Percentiles rank a stretch among this genome's conserved stretches.
Conservation (phyloP, 345 rosid species). For the Hibiscus mutabilis region DNA sequence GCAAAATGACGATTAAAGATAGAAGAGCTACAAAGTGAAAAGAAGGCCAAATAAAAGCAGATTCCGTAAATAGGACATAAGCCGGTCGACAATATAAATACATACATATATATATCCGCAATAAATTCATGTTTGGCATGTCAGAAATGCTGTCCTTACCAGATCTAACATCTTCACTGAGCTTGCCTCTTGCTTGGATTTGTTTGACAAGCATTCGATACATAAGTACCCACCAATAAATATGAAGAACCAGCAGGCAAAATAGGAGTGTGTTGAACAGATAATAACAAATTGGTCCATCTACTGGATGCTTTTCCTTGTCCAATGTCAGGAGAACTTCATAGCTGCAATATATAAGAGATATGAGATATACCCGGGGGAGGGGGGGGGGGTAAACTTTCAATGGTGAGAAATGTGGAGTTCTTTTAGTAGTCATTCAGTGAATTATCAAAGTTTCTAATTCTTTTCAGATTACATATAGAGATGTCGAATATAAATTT, state of each 20-base stretch:
- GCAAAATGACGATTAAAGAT: not conserved
- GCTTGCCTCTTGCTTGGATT: slow-evolving; percentile 66
- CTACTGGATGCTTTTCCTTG: slow-evolving; percentile 51
- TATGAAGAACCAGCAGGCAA: slow-evolving; percentile 71
- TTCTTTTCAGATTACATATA: not conserved
- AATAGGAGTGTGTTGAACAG: slow-evolving; percentile 69
- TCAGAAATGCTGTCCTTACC: slow-evolving; percentile 32
- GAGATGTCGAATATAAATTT: not conserved
- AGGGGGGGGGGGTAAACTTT: not conserved
- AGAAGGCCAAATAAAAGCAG: not conserved
- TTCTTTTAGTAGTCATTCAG: not conserved
- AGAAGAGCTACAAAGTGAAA: not conserved
- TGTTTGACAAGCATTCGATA: slow-evolving; percentile 73
- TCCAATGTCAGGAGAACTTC: slow-evolving; percentile 67
- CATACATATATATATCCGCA: not conserved
- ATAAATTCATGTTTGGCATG: not conserved
- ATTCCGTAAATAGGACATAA: not conserved
- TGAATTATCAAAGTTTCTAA: not conserved
- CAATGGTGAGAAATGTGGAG: slow-evolving; percentile 1
- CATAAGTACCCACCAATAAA: slow-evolving; percentile 94
- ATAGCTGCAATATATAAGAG: slow-evolving; percentile 45
- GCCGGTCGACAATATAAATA: not conserved
- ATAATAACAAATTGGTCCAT: slow-evolving; percentile 70
- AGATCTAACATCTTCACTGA: slow-evolving; percentile 87
- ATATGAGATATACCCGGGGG: too few relatives aligned